These are phyloP conservation scores for Cyphellophora europaea DNA, from an alignment of 2,329 filamentous ascomycete genomes.

Conservation along the genomic window DNA sequence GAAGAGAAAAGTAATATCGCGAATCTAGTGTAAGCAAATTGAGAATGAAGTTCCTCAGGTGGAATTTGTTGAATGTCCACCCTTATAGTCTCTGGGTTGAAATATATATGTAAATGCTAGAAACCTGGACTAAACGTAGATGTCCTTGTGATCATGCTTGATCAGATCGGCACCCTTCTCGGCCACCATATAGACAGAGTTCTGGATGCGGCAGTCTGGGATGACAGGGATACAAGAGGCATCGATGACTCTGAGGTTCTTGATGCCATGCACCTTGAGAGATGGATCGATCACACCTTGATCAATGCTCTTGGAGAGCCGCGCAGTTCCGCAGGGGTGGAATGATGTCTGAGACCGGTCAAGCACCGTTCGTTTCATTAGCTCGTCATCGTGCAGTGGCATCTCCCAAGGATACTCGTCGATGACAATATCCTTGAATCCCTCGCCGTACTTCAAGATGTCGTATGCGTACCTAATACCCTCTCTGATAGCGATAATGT, in stretches of 20 bases:
- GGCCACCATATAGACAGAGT: constrained; percentile 50
- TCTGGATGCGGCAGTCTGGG: constrained; percentile 50
- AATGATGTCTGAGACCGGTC: constrained; percentile 53
- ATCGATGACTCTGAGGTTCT: constrained; percentile 46
- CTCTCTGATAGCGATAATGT: constrained; percentile 50
- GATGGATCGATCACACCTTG: constrained; percentile 41
- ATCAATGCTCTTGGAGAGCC: constrained; percentile 42
- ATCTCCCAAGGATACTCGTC: constrained; percentile 51
- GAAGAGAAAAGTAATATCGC: too few relatives aligned
- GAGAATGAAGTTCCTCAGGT: too few relatives aligned
- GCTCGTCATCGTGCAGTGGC: constrained; percentile 46
- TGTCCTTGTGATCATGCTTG: constrained; percentile 32
- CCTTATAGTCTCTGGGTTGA: too few relatives aligned
- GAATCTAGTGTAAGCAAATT: too few relatives aligned
- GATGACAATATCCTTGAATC: constrained; percentile 36
- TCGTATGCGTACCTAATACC: constrained; percentile 47
- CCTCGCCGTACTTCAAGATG: constrained; percentile 47
- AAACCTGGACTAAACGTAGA: too few relatives aligned
- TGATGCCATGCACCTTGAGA: constrained; percentile 45
- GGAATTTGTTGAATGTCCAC: too few relatives aligned
- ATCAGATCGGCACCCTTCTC: constrained; percentile 46
- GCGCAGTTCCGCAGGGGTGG: constrained; percentile 48
- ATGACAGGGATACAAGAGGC: constrained; percentile 47
- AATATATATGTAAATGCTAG: too few relatives aligned
- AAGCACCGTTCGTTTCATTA: constrained; percentile 47